Conservation (phyloP, 768 basidiomycete species). For the Lepiota brunneoincarnata region DNA sequence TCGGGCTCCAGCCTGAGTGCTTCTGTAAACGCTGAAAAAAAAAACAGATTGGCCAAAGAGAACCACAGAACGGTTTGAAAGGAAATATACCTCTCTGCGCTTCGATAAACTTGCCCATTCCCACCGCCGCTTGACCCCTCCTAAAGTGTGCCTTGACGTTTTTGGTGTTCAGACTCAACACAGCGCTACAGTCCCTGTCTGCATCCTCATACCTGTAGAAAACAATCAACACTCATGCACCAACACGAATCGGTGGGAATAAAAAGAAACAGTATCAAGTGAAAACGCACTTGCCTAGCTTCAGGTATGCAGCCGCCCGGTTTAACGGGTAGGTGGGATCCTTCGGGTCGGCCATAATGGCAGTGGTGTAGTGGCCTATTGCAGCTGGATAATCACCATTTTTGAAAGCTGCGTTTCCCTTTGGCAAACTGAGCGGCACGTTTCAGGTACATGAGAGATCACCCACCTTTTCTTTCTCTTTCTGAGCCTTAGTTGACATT, state of each 20-base stretch:
- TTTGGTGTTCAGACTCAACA: constrained; percentile 47
- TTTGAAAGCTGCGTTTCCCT: constrained; percentile 92
- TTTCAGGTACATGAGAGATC: background rate
- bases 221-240: constrained; percentile 9
- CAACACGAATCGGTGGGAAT: background rate
- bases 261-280: background rate
- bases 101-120: constrained; percentile 48
- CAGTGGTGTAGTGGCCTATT: constrained; percentile 83
- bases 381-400: constrained; percentile 73
- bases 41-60: background rate
- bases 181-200: constrained; percentile 74
- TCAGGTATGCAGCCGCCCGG: constrained; percentile 88
- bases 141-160: constrained; percentile 84
- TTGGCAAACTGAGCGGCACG: background rate
- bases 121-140: constrained; percentile 68
- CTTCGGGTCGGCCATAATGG: constrained; percentile 64
- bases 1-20: constrained; percentile 61
- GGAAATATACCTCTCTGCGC: constrained; percentile 57
- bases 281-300: constrained; percentile 86
- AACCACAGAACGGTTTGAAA: background rate
- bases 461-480: constrained; percentile 35
- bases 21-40: constrained; percentile 52
- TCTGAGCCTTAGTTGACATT: constrained; percentile 25
- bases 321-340: constrained; percentile 86
- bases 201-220: constrained; percentile 68